phyloP scores from a whole-genome alignment of 441 rosid species.

The Kokia cookei region DNA sequence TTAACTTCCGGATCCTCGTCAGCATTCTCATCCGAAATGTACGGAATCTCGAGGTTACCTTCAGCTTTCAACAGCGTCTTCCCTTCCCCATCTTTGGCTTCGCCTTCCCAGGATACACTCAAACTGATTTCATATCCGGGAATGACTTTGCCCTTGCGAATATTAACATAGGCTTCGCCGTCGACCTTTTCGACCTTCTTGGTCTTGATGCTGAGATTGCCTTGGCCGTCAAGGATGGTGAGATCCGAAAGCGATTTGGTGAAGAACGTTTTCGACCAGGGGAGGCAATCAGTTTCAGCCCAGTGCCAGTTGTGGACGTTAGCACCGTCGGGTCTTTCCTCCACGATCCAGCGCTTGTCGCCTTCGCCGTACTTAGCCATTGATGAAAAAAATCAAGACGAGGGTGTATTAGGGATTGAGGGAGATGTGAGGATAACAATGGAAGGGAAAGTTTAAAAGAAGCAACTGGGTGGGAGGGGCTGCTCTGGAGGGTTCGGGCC shows the following conservation, averaged over 20 bases:
- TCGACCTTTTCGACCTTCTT: conserved; percentile 68
- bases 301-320: conserved; percentile 99
- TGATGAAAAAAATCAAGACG: not conserved
- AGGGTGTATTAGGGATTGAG: not conserved
- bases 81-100: conserved; percentile 75
- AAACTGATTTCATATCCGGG: conserved; percentile 87
- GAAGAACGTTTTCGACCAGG: conserved; percentile 72
- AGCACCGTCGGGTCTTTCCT: conserved; percentile 90
- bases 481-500: too few relatives aligned
- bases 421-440: not conserved
- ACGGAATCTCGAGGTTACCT: conserved; percentile 81
- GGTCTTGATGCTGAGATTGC: conserved; percentile 45
- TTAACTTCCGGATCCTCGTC: conserved; percentile 85
- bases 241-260: conserved; percentile 40
- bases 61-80: conserved; percentile 53
- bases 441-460: too few relatives aligned
- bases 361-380: conserved; percentile 98
- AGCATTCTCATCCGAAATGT: conserved; percentile 93
- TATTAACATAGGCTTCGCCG: conserved; percentile 92
- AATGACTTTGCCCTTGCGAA: conserved; percentile 86
- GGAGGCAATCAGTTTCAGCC: conserved; percentile 90
- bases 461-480: too few relatives aligned
- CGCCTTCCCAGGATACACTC: conserved; percentile 76
- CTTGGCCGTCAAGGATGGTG: conserved; percentile 61
- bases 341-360: conserved; percentile 97